Evolutionary conservation across 306 rosid species (phyloP), one percentile per base, ranked within the genome.

Genomic region (Delonix regia): DNA sequence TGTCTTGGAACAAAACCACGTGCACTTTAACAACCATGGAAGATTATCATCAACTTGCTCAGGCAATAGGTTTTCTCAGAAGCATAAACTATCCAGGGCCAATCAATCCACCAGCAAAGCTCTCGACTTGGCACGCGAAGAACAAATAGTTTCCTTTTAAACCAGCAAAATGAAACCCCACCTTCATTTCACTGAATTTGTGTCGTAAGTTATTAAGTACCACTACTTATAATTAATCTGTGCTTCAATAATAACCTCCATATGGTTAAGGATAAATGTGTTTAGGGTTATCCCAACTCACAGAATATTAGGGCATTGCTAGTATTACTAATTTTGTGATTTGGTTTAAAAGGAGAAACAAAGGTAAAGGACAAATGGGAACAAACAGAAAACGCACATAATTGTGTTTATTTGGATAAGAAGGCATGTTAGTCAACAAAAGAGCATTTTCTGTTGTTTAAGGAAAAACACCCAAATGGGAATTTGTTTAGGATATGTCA

Each of bases 21-120:
- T 75, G 74, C 59, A 51, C 73, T 60, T 14, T 41, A 39, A 4
- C 48, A 25, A 36, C 18, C 6, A 3, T 25, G 18, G 3, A 45
- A 10, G 51, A 39, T 36, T 53, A 19, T 84, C 79, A 55, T 80
- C 59, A 45, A 55, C 5, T 75, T 80, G 76, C 45, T 52, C 28
- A 84, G 75, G 47, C 81, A 61, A 78, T 30, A 74, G 73, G 64
- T 21, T 74, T 66, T 62, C 52, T 27, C 1, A 55, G 25, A n/a
- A 18, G 51, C 22, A 9, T 18, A 5, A 51, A 57, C 75, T 53
- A 79, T 75, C 72, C 60, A 75, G 64, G 65, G 44, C 59, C 71
- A 18, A 53, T 2, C 81, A 79, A 62, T 36, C 67, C 76, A 55
- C 71, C 51, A 64, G 67, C 67, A 12, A 51, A 11, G 41, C 52